Conservation (phyloP, 805 yeast species). For the Teunomyces gatunensis region DNA sequence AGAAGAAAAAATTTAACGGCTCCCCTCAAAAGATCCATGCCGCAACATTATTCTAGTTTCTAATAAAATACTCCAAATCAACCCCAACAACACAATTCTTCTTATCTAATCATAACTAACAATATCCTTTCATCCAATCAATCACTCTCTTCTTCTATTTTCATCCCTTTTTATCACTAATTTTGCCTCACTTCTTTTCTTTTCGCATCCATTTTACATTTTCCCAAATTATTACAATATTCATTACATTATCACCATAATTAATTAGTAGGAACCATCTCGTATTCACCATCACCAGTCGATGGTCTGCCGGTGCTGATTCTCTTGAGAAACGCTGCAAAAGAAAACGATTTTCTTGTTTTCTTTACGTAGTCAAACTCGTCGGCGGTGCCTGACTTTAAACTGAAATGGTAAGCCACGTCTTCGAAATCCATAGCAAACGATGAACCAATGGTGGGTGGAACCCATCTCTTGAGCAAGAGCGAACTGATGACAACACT, state of each 20-base stretch:
- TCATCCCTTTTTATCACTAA: conserved; percentile 18
- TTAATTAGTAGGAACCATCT: conserved; percentile 2
- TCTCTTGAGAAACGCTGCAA: not conserved
- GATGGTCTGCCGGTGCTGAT: not conserved
- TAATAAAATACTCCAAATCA: no score
- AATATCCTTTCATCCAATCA: no score
- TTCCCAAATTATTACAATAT: no score
- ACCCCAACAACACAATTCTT: no score
- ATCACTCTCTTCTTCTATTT: no score
- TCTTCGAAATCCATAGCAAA: conserved; percentile 20
- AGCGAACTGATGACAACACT: conserved; percentile 84
- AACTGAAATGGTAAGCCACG: conserved; percentile 19
- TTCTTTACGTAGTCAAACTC: conserved; percentile 21
- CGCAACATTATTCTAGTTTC: no score
- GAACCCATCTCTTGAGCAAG: conserved; percentile 63
- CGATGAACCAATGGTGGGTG: conserved; percentile 19
- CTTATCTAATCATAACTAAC: no score
- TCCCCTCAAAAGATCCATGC: no score
- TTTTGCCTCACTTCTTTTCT: conserved; percentile 8
- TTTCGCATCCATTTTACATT: not conserved
- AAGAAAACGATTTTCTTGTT: conserved; percentile 2
- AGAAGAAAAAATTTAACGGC: no score
- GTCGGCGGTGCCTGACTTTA: conserved; percentile 21
- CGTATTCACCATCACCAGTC: not conserved
- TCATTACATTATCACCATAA: not conserved